A percentile compares a stretch with the other conserved stretches of the same genome.
These are phyloP conservation scores for Lipomyces sp. DNA, from an alignment of 805 yeast species.

Conservation along the genomic window DNA sequence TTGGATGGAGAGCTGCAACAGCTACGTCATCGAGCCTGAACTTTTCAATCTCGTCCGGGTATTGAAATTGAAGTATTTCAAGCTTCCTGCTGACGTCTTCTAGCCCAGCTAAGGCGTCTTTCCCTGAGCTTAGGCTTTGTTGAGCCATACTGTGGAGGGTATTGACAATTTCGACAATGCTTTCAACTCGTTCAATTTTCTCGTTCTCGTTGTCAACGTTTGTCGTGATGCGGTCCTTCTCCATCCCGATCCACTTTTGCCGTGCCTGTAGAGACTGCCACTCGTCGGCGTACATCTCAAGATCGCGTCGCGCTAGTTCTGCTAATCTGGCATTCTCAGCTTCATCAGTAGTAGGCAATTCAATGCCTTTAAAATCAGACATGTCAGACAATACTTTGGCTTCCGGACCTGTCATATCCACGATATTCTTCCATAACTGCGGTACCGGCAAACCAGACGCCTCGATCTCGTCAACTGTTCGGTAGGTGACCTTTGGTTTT, in stretches of 20 bases:
- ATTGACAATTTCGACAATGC: slow-evolving; percentile 14
- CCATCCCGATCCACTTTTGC: slow-evolving; percentile 21
- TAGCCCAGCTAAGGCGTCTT: slow-evolving; percentile 23
- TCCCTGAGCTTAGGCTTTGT: neutral
- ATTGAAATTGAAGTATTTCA: slow-evolving; percentile 39
- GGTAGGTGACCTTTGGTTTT: slow-evolving; percentile 37
- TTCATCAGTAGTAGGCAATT: slow-evolving; percentile 13
- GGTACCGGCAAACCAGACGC: slow-evolving; percentile 43
- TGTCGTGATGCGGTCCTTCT: slow-evolving; percentile 18
- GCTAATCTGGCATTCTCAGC: slow-evolving; percentile 21
- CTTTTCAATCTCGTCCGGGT: slow-evolving; percentile 29
- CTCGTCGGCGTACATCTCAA: slow-evolving; percentile 35
- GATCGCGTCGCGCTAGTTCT: slow-evolving; percentile 32
- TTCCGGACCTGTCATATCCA: slow-evolving; percentile 39
- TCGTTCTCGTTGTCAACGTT: slow-evolving; percentile 29
- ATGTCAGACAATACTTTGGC: slow-evolving; percentile 35
- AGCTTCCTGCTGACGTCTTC: slow-evolving; percentile 44
- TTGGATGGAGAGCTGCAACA: slow-evolving; percentile 37
- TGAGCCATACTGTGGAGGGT: slow-evolving; percentile 5
- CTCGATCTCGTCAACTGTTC: slow-evolving; percentile 43
- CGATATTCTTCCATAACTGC: slow-evolving; percentile 36
- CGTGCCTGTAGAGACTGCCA: slow-evolving; percentile 37
- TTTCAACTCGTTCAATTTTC: slow-evolving; percentile 26
- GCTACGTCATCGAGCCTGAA: slow-evolving; percentile 41
- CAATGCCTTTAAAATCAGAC: slow-evolving; percentile 12